A percentile compares a stretch with the other conserved stretches of the same genome.
Evolutionary conservation across 2,329 filamentous ascomycete species (phyloP).

Genomic region (Mycosphaerella sp.): DNA sequence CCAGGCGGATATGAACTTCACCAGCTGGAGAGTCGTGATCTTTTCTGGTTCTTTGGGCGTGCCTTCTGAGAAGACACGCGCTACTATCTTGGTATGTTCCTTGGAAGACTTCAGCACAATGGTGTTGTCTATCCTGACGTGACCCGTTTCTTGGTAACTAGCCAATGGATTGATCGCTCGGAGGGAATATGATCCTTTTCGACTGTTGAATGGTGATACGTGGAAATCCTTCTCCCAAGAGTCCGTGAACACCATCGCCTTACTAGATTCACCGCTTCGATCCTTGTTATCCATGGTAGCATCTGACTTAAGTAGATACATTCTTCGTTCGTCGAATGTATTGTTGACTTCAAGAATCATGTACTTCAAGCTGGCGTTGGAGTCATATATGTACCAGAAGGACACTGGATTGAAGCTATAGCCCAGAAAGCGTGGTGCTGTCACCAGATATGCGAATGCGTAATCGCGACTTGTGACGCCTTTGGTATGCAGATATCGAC

Average conservation of each 20-base stretch:
- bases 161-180: slow-evolving; percentile 43
- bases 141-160: slow-evolving; percentile 24
- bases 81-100: slow-evolving; percentile 54
- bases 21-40: slow-evolving; percentile 36
- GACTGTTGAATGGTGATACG: slow-evolving; percentile 65
- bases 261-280: slow-evolving; percentile 1
- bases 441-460: slow-evolving; percentile 64
- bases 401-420: slow-evolving; percentile 71
- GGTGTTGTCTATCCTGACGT: slow-evolving; percentile 49
- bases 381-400: slow-evolving; percentile 71
- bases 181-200: slow-evolving; percentile 45
- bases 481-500: slow-evolving; percentile 52
- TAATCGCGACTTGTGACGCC: slow-evolving; percentile 55
- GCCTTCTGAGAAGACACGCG: slow-evolving; percentile 52
- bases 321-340: slow-evolving; percentile 64
- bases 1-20: slow-evolving; percentile 43
- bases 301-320: slow-evolving; percentile 54
- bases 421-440: slow-evolving; percentile 61
- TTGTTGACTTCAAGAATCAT: slow-evolving; percentile 72
- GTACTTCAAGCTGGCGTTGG: slow-evolving; percentile 51
- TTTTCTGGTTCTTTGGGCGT: slow-evolving; percentile 46
- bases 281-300: slow-evolving; percentile 1
- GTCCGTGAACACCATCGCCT: slow-evolving; percentile 40
- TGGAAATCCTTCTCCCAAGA: slow-evolving; percentile 67
- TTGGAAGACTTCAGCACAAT: slow-evolving; percentile 58